Base-by-base conservation (phyloP, 306 rosid genomes). In the Dryas octopetala region DNA sequence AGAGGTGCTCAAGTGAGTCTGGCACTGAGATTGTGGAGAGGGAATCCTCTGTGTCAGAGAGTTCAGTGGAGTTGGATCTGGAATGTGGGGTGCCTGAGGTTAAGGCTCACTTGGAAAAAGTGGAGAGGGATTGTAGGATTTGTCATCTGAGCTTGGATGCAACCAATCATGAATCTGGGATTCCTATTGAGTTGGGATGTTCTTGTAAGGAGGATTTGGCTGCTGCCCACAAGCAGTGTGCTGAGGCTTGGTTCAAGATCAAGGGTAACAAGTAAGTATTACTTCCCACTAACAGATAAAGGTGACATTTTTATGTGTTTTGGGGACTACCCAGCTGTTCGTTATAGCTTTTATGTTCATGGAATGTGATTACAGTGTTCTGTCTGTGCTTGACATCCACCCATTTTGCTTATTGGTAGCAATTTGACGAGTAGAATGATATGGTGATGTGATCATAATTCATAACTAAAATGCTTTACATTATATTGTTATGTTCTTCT, bases 181-280 rank as follows among this genome's bases (percentile, higher is more conserved):
- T 77, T 79, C 91, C 96, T 61, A 88, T 93, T 54, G 97, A 93
- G 82, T 73, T 93, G 46, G 97, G 98, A 14, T 93, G 98, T 76
- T 93, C 92, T 74, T 93, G 98, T 23, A 93, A 93, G 79, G 93
- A 88, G 17, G 98, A 93, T 84, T 88, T 93, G 84, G 98, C 96
- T 84, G 97, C 93, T 85, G 93, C 98, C 12, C 98, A 93, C 62
- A 93, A 89, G 51, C 92, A 91, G 9, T 93, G 98, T 88, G 98
- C 97, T 57, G 97, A 93, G 78, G 93, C 97, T 81, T 93, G 97
- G 97, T 93, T 93, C 91, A 89, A 91, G 83, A 91, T 93, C 85
- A 93, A 93, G 88, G 98, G 98, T 4, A 87, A 91, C 84, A 93
- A 86, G 98, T 93, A 82, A 89, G 93, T 82, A 41, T 52, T 32